Base-by-base conservation (phyloP, 139 green algal genomes). In the Chlamydomonas sp. region DNA sequence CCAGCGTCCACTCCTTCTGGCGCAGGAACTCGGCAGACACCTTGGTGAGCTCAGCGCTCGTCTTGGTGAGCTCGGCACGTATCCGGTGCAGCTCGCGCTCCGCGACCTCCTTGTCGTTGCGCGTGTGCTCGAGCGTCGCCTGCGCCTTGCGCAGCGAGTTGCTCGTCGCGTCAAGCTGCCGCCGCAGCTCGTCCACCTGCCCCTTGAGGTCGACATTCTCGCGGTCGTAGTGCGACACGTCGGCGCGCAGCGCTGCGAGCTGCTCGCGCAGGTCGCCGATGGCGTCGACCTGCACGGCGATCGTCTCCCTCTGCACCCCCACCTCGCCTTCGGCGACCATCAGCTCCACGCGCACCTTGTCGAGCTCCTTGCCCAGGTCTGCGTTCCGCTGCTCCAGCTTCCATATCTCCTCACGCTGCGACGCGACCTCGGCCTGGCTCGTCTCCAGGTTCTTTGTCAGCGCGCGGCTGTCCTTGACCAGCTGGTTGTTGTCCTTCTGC, bases 321-420 rank as follows among this genome's bases (percentile, higher is more conserved):
- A n/a, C n/a, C n/a, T 30, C 39, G 47, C 48, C 58, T 69, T 24
- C 26, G 22, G 35, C 4, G 33, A 3, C 33, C 8, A 26, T 67
- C 61, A 62, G 58, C 69, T 64, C 67, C n/a, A 31, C 29, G n/a
- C n/a, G n/a, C n/a, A n/a, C n/a, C 24, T 73, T 72, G 30, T 83
- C 77, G 37, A 67, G 33, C 37, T 83, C 77, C 8, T 57, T 54
- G 8, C 72, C 77, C 35, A 76, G 36, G 65, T 77, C 69, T 0
- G 72, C 77, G 0, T 73, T 58, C 73, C 79, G 72, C 65, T 77
- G 67, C 50, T 83, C 77, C 30, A 74, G 36, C 6, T 47, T n/a
- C 77, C 72, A 83, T 10, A 72, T 4, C 49, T 77, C 73, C 37
- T 82, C 48, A 34, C 54, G 57, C 61, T 73, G 71, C 67, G 77